Conservation (phyloP, 1,284 basidiomycete genomes). For the Apiotrichum akiyoshidainum region DNA sequence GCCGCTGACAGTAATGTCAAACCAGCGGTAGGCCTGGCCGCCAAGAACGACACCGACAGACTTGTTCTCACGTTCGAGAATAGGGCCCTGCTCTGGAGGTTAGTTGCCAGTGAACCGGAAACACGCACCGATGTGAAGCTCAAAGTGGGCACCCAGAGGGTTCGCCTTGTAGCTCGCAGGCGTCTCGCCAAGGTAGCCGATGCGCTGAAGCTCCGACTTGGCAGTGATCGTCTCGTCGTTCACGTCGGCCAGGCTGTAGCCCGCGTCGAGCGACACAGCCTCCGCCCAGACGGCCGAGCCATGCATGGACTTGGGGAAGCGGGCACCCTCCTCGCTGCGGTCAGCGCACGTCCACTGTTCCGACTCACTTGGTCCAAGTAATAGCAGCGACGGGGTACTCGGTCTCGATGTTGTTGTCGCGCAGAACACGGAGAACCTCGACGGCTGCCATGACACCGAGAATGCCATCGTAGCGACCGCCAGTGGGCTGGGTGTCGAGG, state of each 20-base stretch:
- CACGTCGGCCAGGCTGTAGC: slow-evolving; percentile 19
- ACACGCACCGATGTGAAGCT: slow-evolving; percentile 30
- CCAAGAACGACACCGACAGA: slow-evolving; percentile 28
- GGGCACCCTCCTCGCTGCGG: slow-evolving; percentile 30
- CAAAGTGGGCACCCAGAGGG: slow-evolving; percentile 36
- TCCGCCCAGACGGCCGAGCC: slow-evolving; percentile 39
- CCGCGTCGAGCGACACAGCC: slow-evolving; percentile 11
- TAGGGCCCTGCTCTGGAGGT: slow-evolving; percentile 28
- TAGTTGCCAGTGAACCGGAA: no score
- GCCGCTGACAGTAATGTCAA: slow-evolving; percentile 26
- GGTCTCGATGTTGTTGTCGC: slow-evolving; percentile 19
- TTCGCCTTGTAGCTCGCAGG: slow-evolving; percentile 15
- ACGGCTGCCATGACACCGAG: slow-evolving; percentile 31
- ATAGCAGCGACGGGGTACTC: slow-evolving; percentile 25
- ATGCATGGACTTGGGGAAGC: slow-evolving; percentile 35
- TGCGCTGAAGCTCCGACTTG: slow-evolving; percentile 22
- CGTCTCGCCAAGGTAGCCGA: slow-evolving; percentile 25
- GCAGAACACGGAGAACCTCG: slow-evolving; percentile 23
- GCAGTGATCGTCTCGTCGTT: slow-evolving; percentile 14
- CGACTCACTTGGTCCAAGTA: slow-evolving; percentile 30
- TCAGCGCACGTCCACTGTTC: slow-evolving; percentile 3
- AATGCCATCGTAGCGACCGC: slow-evolving; percentile 39
- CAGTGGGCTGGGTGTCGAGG: slow-evolving; percentile 38
- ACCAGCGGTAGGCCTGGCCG: slow-evolving; percentile 33
- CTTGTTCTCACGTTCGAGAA: slow-evolving; percentile 23